Evolutionary conservation across 1,139 yeast genomes (phyloP).

Genomic region (Candida glucosophila): DNA sequence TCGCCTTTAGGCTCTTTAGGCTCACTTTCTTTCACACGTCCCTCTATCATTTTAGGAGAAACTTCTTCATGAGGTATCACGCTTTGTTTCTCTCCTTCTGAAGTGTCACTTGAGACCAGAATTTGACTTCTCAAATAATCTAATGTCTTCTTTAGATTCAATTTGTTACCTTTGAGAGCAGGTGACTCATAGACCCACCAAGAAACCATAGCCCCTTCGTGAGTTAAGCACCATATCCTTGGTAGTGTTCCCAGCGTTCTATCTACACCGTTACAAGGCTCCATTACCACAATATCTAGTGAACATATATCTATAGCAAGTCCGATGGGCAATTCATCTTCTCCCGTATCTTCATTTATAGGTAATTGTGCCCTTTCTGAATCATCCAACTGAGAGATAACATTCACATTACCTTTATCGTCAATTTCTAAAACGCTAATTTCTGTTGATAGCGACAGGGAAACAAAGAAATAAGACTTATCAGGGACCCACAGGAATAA

Average conservation of each 20-base stretch:
- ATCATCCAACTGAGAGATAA: slow-evolving; percentile 49
- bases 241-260: slow-evolving; percentile 48
- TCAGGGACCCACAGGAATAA: slow-evolving; percentile 36
- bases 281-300: slow-evolving; percentile 25
- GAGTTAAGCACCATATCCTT: slow-evolving; percentile 50
- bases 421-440: slow-evolving; percentile 33
- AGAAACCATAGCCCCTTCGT: slow-evolving; percentile 50
- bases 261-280: slow-evolving; percentile 55
- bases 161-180: slow-evolving; percentile 27
- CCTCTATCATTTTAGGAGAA: background rate
- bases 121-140: background rate
- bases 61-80: too few relatives aligned
- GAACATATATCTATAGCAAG: slow-evolving; percentile 50
- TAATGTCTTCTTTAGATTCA: slow-evolving; percentile 3
- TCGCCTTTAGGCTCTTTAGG: slow-evolving; percentile 1
- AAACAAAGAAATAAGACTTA: slow-evolving; percentile 28
- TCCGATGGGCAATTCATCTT: slow-evolving; percentile 68
- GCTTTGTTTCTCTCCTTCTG: too few relatives aligned
- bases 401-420: slow-evolving; percentile 10
- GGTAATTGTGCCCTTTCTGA: slow-evolving; percentile 67
- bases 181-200: slow-evolving; percentile 58
- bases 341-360: slow-evolving; percentile 50
- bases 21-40: slow-evolving; percentile 1
- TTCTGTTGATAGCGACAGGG: slow-evolving; percentile 60
- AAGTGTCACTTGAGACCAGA: too few relatives aligned